Evolutionary conservation across 1,284 basidiomycete species (phyloP).

Genomic region (Tausonia pullulans): DNA sequence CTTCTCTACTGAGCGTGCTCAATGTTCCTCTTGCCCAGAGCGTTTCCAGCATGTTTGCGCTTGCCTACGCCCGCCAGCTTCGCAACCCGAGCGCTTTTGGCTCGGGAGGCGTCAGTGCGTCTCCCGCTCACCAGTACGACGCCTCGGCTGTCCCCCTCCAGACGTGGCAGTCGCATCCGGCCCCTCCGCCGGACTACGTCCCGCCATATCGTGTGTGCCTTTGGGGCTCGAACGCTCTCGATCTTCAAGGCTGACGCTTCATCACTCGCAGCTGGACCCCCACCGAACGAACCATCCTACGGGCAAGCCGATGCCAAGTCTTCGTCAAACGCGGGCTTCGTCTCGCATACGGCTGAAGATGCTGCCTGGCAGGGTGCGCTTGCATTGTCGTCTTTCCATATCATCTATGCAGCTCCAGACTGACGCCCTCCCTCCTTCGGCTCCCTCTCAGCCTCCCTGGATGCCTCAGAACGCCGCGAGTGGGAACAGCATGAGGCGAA

Average conservation of each 20-base stretch:
- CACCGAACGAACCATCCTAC: neutral
- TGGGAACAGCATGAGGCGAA: slow-evolving; percentile 5
- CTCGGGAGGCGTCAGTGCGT: neutral
- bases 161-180: neutral
- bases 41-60: neutral
- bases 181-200: slow-evolving; percentile 4
- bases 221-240: neutral
- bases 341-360: neutral
- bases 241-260: neutral
- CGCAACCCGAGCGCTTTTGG: neutral
- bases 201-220: slow-evolving; percentile 7
- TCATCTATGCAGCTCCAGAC: no score
- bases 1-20: no score
- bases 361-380: neutral
- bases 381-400: no score
- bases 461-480: slow-evolving; percentile 11
- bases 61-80: slow-evolving; percentile 10
- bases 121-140: neutral
- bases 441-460: neutral
- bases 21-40: no score
- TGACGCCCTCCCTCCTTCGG: no score
- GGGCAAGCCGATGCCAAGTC: neutral
- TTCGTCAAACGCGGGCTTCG: neutral
- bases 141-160: neutral
- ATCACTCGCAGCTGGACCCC: neutral